Percentiles rank a stretch among this genome's conserved stretches.
phyloP scores from a whole-genome alignment of 306 rosid genomes.

The Lablab purpureus region DNA sequence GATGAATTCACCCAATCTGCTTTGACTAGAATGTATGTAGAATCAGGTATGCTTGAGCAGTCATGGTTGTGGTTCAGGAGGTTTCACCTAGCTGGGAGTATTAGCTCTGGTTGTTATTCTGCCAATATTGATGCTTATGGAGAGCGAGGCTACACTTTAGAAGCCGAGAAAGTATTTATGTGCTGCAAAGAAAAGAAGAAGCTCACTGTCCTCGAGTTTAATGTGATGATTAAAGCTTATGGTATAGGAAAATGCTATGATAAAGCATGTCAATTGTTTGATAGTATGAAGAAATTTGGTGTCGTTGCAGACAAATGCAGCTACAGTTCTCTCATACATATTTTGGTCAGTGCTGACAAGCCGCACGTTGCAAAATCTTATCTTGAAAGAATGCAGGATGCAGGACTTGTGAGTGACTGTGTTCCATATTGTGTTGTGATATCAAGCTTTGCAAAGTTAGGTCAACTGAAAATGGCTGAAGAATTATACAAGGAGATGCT shows the following conservation, averaged over 20 bases:
- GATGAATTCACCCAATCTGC: constrained; percentile 86
- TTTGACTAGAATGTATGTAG: constrained; percentile 79
- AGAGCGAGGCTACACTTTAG: constrained; percentile 62
- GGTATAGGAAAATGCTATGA: constrained; percentile 68
- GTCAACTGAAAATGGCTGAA: constrained; percentile 71
- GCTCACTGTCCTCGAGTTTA: constrained; percentile 56
- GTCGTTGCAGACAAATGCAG: constrained; percentile 72
- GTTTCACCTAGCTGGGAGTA: constrained; percentile 66
- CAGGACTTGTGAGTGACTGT: constrained; percentile 78
- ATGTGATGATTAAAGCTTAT: constrained; percentile 77
- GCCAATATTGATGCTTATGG: constrained; percentile 87
- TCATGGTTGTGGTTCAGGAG: constrained; percentile 83
- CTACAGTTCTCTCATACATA: constrained; percentile 78
- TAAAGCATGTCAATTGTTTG: constrained; percentile 69
- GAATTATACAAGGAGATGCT: constrained; percentile 72
- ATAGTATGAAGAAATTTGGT: constrained; percentile 63
- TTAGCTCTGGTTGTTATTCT: constrained; percentile 77
- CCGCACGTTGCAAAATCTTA: constrained; percentile 64
- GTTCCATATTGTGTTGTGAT: constrained; percentile 70
- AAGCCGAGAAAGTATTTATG: constrained; percentile 79
- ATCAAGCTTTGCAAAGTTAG: constrained; percentile 71
- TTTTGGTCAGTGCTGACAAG: constrained; percentile 70
- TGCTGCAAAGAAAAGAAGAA: constrained; percentile 73
- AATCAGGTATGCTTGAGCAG: constrained; percentile 64
- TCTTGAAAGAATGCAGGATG: constrained; percentile 73